Evolutionary conservation across 176 grass and related monocot species (phyloP).

Genomic region (Thalia dealbata): DNA sequence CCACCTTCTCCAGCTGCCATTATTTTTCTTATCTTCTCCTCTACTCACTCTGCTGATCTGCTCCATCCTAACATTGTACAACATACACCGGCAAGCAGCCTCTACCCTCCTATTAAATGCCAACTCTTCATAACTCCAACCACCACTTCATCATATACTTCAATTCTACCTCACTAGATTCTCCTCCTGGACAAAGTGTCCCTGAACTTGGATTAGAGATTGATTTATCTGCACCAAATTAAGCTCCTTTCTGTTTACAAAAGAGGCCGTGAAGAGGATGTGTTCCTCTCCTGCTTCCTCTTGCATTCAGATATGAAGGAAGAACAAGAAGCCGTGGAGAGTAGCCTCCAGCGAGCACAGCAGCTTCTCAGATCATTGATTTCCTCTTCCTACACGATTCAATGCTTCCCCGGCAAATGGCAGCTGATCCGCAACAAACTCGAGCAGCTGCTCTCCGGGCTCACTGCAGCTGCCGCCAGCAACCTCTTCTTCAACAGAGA

Average conservation of each 20-base stretch:
- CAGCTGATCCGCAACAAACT: slow-evolving; percentile 8
- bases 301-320: background rate
- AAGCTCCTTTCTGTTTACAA: background rate
- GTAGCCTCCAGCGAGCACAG: background rate
- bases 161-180: background rate
- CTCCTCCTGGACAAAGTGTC: background rate
- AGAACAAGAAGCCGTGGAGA: background rate
- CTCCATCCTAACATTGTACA: background rate
- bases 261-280: background rate
- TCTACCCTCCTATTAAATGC: background rate
- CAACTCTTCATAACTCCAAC: background rate
- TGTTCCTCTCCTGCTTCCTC: background rate
- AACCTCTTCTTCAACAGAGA: background rate
- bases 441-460: slow-evolving; percentile 4
- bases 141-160: background rate
- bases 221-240: background rate
- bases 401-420: slow-evolving; percentile 4
- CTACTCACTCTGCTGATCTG: background rate
- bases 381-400: background rate
- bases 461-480: background rate
- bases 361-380: slow-evolving; percentile 5
- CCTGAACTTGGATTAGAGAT: background rate
- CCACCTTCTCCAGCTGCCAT: background rate
- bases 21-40: slow-evolving; percentile 12
- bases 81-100: background rate